These are phyloP conservation scores for Dillenia turbinata DNA, from an alignment of 164 flowering plant species.

Conservation along the genomic window DNA sequence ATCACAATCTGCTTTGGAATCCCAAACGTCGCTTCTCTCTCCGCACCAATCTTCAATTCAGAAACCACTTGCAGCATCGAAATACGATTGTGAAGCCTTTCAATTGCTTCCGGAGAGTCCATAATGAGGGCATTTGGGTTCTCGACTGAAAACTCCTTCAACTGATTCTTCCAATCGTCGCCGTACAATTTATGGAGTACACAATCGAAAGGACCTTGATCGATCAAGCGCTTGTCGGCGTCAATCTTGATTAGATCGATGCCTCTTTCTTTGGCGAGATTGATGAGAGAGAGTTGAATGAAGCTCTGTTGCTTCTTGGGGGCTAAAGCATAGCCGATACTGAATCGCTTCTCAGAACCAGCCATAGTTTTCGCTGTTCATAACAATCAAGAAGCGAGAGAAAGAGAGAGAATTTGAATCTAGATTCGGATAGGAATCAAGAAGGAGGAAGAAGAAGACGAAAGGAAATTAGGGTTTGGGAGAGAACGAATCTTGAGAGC, in stretches of 20 bases:
- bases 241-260: conserved; percentile 39
- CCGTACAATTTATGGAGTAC: conserved; percentile 38
- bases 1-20: conserved; percentile 76
- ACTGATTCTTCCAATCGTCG: conserved; percentile 28
- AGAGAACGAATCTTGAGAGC: neutral
- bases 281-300: conserved; percentile 31
- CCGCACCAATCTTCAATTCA: conserved; percentile 31
- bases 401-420: neutral
- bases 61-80: conserved; percentile 86
- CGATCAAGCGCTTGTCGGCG: conserved; percentile 17
- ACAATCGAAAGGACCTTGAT: conserved; percentile 46
- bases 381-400: conserved; percentile 5
- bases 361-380: conserved; percentile 9
- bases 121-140: conserved; percentile 29
- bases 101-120: conserved; percentile 32
- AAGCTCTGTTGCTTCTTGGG: conserved; percentile 40
- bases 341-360: conserved; percentile 17
- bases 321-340: conserved; percentile 40
- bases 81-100: conserved; percentile 53
- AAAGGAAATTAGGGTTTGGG: neutral
- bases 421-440: neutral
- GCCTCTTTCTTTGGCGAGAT: conserved; percentile 26
- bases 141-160: conserved; percentile 14
- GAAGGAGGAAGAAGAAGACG: neutral
- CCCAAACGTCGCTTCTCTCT: conserved; percentile 40